Evolutionary conservation across 1,284 basidiomycete genomes (phyloP), one percentile per base, ranked within the genome.

Genomic region (Thelephora terrestris): DNA sequence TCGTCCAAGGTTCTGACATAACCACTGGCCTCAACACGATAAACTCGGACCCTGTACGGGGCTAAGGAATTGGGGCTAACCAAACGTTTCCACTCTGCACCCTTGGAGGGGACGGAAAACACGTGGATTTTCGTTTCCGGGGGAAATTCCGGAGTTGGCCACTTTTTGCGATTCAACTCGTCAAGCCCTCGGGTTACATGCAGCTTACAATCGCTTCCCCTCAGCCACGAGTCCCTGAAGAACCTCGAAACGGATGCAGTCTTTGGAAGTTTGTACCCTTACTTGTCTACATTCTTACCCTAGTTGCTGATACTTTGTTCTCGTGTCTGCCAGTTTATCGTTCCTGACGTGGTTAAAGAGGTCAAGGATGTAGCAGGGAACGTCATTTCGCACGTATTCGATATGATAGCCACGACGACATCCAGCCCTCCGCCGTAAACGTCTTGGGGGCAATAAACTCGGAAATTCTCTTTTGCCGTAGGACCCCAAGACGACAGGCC

Each of bases 91-190:
- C 4, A 42, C 25, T 42, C 39, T 14, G 10, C 39, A 12, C 12
- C 18, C 14, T 18, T 6, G 6, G n/a, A 4, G 21, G 14, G 25
- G 39, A 16, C 7, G 10, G 35, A 44, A 16, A 53, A 56, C 47
- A 12, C 61, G 50, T 54, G 68, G 65, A 7, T 63, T 34, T 51
- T 60, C 35, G 47, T 66, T 48, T 54, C 61, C 27, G 66, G 65
- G 47, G 65, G 63, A 29, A 62, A 59, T 47, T 47, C 57, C 21
- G 53, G 54, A 14, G 69, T 73, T 32, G 73, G 73, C 0, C 58
- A 68, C 25, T 74, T n/a, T n/a, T 65, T 54, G 68, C 67, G 5
- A 57, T 74, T 34, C 71, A 74, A 53, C 62, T 75, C 36, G 68
- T 67, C 32, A 64, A 65, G 49, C 47, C 65, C 5, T 56, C 65